Evolutionary conservation across 1,139 yeast species (phyloP), one percentile per base, ranked within the genome.

Genomic region (Candida sojae): DNA sequence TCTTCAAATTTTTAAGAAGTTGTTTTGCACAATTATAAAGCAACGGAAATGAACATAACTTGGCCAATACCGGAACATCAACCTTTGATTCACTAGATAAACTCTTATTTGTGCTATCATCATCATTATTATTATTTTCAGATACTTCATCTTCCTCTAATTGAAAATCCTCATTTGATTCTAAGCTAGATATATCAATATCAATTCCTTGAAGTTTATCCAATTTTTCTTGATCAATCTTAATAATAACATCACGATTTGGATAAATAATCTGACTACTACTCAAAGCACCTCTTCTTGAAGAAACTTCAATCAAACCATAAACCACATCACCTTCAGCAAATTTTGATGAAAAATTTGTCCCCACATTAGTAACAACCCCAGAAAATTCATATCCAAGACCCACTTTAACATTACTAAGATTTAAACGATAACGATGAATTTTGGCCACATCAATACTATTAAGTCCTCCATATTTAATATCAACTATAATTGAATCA

Each of bases 361-460:
- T 42, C 1, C 79, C 79, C 21, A 71, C 66, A 39, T 63, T 64
- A 6, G 59, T 54, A 4, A 75, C 60, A 23, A 57, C 61, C 3
- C 80, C 80, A 11, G 68, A 63, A 57, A 68, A 75, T 48, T 71
- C 77, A 57, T 71, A 71, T 2, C 80, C 80, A 45, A 75, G 58
- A 0, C 79, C 80, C 7, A 75, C 65, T 50, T 71, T 66, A 43
- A 63, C 62, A 45, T 71, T 68, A 51, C 77, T 68, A 35, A 73
- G 54, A 55, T 74, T 74, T 47, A 70, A 59, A 39, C 62, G 52
- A 49, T 72, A 75, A 50, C 65, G 67, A 52, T 68, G 66, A 46
- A 75, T 60, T 51, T 75, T 75, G 23, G 70, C 58, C 45, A 73
- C 56, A 48, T 75, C 80, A 48, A 61, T 63, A 7, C 78, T 70